These are phyloP conservation scores for Austroboletus eburneus DNA, from an alignment of 768 basidiomycete genomes.

Conservation along the genomic window DNA sequence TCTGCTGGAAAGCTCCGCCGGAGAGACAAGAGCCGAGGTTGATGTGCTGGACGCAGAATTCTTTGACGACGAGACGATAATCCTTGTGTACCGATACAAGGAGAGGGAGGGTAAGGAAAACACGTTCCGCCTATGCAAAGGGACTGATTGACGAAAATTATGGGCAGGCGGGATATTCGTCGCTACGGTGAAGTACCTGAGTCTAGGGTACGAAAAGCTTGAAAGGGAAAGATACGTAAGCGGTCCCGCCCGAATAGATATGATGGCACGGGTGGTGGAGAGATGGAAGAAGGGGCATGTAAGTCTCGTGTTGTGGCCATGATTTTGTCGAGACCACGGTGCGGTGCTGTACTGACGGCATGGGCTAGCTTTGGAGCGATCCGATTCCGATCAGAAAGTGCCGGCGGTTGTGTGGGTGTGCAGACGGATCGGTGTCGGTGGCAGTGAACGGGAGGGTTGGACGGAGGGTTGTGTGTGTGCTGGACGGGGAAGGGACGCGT, in stretches of 20 bases:
- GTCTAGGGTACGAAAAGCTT: conserved; percentile 56
- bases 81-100: conserved; percentile 57
- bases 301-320: conserved; percentile 35
- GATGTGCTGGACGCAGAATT: conserved; percentile 67
- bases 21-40: conserved; percentile 34
- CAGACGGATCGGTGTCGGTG: conserved; percentile 49
- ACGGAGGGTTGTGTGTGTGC: conserved; percentile 70
- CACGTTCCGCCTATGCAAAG: conserved; percentile 15
- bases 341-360: conserved; percentile 31
- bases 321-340: conserved; percentile 27
- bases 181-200: conserved; percentile 59
- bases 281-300: conserved; percentile 63
- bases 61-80: conserved; percentile 70
- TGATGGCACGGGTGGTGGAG: conserved; percentile 55
- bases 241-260: conserved; percentile 54
- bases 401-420: conserved; percentile 52
- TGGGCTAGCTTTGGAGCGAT: conserved; percentile 45
- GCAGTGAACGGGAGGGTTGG: conserved; percentile 73
- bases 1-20: conserved; percentile 47
- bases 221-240: conserved; percentile 48
- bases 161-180: conserved; percentile 50
- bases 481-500: conserved; percentile 57
- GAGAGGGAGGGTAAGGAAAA: conserved; percentile 43
- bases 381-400: conserved; percentile 53
- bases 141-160: conserved; percentile 31